Evolutionary conservation across 2,329 filamentous ascomycete genomes (phyloP).

Genomic region (Bertia moriformis): DNA sequence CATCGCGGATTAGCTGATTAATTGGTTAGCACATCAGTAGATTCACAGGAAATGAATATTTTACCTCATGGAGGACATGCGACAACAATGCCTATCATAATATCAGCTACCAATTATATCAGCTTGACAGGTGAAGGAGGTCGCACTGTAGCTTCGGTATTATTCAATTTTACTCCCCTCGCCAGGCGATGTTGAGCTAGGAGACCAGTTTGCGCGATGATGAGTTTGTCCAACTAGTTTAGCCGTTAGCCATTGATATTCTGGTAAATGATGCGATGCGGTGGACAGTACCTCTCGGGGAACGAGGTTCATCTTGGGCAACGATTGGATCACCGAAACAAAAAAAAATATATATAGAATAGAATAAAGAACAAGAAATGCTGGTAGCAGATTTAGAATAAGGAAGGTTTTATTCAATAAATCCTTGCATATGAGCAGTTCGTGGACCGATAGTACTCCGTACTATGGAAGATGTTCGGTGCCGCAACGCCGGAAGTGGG

Average conservation of each 20-base stretch:
- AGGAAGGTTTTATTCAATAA: too few species aligned
- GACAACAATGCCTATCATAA: constrained; percentile 4
- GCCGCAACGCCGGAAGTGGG: too few species aligned
- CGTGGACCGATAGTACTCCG: too few species aligned
- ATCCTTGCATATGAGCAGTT: too few species aligned
- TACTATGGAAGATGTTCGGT: too few species aligned
- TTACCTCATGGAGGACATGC: constrained; percentile 1
- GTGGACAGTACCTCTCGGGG: not conserved
- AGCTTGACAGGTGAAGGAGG: constrained; percentile 8
- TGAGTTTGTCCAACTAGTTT: constrained; percentile 79
- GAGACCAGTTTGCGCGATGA: constrained; percentile 74
- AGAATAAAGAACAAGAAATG: too few species aligned
- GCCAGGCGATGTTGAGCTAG: constrained; percentile 80
- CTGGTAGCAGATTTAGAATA: too few species aligned
- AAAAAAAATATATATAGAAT: too few species aligned
- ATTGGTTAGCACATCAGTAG: constrained; percentile 24
- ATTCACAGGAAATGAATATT: too few species aligned
- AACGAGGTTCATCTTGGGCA: not conserved
- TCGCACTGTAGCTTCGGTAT: constrained; percentile 75
- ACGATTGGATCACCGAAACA: too few species aligned
- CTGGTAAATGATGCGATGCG: not conserved
- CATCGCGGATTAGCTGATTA: constrained; percentile 98
- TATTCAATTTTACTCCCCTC: constrained; percentile 75
- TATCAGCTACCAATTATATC: not conserved
- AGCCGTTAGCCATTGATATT: not conserved